Evolutionary conservation across 768 basidiomycete genomes (phyloP), one percentile per base, ranked within the genome.

Genomic region (Kwoniella shandongensis): DNA sequence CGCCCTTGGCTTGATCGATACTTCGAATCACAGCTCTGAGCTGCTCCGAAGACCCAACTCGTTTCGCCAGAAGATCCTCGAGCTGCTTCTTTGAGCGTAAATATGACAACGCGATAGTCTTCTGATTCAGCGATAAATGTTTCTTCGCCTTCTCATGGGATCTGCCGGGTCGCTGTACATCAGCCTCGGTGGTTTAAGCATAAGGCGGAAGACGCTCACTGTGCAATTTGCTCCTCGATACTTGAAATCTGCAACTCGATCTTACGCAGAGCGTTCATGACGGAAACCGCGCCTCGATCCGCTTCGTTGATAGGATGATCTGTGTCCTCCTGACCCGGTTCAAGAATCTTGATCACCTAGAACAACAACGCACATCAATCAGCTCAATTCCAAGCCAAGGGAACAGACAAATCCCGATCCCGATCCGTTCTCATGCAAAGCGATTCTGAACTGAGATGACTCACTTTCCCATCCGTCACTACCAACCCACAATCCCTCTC

Each of bases 1-100:
- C 88, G 2, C 86, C 87, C 26, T 88, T 88, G n/a, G 92, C 89
- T 2, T 85, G 83, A 77, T 98, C 91, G 4, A 97, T 89, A 42
- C 84, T 82, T 42, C 89, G 78, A 35, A 96, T 75, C 0, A 91
- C 91, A 12, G 83, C 79, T 62, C 88, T 85, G 7, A 97, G 79
- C 35, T 85, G 88, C 54, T 85, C 83, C 4, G 91, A 78, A 1
- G 90, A 86, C 10, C 80, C 82, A 2, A 92, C 74, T 12, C 91
- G 85, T 69, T 91, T 91, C 25, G 78, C 77, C 15, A 93, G 78
- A 0, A 92, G 76, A 12, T 87, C 88, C 63, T 93, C 87, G 6
- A 92, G 78, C 51, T 85, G 85, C 70, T 91, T 94, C 66, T 86
- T 86, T 27, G 86, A 84, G 38, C 87, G 83, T n/a, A 97, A 79